Evolutionary conservation across 805 yeast species (phyloP), one percentile per base, ranked within the genome.

Genomic region (Kluyveromyces nonfermentans): DNA sequence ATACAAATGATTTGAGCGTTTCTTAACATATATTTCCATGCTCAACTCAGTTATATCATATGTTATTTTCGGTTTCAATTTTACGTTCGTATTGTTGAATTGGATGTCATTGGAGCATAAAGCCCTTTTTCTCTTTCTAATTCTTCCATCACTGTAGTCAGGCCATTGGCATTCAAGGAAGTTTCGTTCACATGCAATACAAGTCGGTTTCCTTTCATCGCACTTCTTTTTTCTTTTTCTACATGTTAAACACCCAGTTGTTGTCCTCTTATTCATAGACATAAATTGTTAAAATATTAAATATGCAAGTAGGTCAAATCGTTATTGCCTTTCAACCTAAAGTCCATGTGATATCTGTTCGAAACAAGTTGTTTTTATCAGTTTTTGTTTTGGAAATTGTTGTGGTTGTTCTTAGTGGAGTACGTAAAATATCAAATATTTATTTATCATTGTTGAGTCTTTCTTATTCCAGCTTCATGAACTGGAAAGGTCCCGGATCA

Each of bases 161-260:
- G 94, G 93, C 84, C 90, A 85, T 20, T 71, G 67, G 56, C 95
- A 85, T 42, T 69, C 73, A 40, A 84, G 66, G 10, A 77, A 69
- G 20, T 85, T 67, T 42, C 93, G 64, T n/a, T 62, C 50, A 60
- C 94, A 85, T 52, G 84, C 88, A 1, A 67, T 57, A 54, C 95
- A 85, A 20, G 59, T 60, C 4, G 94, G 94, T 43, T 71, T 71
- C 1, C 71, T 65, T 56, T 85, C 93, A 55, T 85, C 82, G 51
- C 94, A 85, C 44, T 88, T 71, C 57, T 83, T 85, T 68, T 85
- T 85, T 20, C 95, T 64, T 46, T 74, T 76, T 37, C 93, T 73
- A 52, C 95, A 85, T 1, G 94, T 82, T 35, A 82, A 65, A 58
- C 94, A 85, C 0, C 95, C 95, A 70, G 72, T 69, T 54, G 85